Conservation (phyloP, 2,329 filamentous ascomycete genomes). For the Microsporum canis region DNA sequence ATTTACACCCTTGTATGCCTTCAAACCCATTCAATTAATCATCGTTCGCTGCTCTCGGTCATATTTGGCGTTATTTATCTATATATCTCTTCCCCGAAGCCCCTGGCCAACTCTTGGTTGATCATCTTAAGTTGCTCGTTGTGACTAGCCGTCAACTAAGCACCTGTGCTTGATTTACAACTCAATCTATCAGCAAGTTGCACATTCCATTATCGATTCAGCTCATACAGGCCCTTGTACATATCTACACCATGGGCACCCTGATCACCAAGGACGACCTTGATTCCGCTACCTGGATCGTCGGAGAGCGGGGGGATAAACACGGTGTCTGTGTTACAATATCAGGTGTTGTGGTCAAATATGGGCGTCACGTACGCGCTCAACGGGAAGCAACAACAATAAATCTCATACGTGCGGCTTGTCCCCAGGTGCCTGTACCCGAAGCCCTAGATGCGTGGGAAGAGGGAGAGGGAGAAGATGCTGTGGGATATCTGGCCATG, state of each 20-base stretch:
- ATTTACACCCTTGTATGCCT: too few species aligned
- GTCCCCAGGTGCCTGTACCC: constrained; percentile 17
- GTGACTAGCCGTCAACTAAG: too few species aligned
- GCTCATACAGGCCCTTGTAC: not conserved
- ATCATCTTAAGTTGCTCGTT: too few species aligned
- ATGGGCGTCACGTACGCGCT: constrained; percentile 15
- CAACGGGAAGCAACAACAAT: constrained; percentile 22
- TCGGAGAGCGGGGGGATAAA: constrained; percentile 13
- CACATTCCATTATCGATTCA: too few species aligned
- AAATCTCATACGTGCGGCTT: constrained; percentile 12
- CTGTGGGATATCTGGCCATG: constrained; percentile 12
- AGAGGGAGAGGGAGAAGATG: constrained; percentile 3
- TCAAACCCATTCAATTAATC: too few species aligned
- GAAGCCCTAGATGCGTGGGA: constrained; percentile 19
- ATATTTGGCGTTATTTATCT: too few species aligned
- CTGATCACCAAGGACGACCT: constrained; percentile 2
- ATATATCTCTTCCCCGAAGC: too few species aligned
- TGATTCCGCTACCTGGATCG: constrained; percentile 10
- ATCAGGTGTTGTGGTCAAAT: constrained; percentile 13
- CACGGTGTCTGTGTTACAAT: constrained; percentile 13
- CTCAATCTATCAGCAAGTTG: too few species aligned
- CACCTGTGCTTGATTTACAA: too few species aligned
- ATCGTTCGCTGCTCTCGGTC: too few species aligned
- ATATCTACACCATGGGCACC: not conserved
- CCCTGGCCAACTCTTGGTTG: too few species aligned